Percentiles rank a stretch among this genome's conserved stretches.
phyloP scores from a whole-genome alignment of 1,284 basidiomycete genomes.

The Trichosporon faecale region DNA sequence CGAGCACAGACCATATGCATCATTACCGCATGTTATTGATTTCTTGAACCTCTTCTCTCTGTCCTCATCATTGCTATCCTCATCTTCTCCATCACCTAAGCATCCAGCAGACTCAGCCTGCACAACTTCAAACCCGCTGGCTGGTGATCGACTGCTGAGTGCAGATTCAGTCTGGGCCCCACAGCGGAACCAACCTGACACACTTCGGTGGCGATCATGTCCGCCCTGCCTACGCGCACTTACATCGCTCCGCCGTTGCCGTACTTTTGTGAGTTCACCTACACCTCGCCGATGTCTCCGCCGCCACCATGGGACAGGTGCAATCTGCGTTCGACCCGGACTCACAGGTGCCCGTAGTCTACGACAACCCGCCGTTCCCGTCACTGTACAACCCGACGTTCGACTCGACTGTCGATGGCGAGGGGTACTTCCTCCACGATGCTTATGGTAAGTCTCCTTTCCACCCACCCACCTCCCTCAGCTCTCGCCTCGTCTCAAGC shows the following conservation, averaged over 20 bases:
- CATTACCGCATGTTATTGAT: background rate
- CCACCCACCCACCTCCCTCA: background rate
- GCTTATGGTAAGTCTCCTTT: slow-evolving; percentile 42
- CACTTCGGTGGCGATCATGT: background rate
- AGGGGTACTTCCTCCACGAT: slow-evolving; percentile 51
- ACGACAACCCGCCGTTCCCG: slow-evolving; percentile 53
- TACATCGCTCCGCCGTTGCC: background rate
- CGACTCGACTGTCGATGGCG: slow-evolving; percentile 37
- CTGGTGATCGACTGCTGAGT: too few species aligned
- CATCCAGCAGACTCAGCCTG: too few species aligned
- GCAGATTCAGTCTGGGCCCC: background rate
- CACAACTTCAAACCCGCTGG: too few species aligned
- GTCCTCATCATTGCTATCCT: background rate
- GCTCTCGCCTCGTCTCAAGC: background rate
- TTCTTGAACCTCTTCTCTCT: background rate
- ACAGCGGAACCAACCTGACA: background rate
- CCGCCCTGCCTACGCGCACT: background rate
- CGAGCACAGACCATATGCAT: slow-evolving; percentile 1
- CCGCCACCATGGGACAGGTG: slow-evolving; percentile 35
- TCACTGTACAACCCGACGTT: slow-evolving; percentile 57
- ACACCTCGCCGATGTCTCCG: background rate
- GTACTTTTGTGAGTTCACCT: background rate
- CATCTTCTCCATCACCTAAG: background rate
- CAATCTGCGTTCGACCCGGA: slow-evolving; percentile 37
- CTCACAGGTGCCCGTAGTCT: slow-evolving; percentile 34